phyloP scores from a whole-genome alignment of 768 basidiomycete genomes.

The Auricularia sp. region DNA sequence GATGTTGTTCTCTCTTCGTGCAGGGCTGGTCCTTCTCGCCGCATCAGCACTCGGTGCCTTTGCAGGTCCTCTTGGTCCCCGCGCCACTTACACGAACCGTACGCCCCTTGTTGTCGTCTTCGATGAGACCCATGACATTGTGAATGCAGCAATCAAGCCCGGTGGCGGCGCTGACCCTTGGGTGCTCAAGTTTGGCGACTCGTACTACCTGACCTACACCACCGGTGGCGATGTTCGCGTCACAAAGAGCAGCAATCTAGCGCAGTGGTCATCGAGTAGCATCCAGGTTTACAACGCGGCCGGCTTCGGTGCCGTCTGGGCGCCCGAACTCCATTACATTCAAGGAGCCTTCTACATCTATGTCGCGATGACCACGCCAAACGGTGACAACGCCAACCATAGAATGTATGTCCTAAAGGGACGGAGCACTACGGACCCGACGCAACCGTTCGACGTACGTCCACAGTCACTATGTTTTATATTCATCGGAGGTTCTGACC shows the following conservation, averaged over 20 bases:
- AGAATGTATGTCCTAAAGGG: neutral
- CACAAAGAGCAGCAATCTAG: neutral
- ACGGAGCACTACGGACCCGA: neutral
- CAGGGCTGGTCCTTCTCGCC: neutral
- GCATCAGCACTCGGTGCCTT: neutral
- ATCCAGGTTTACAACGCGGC: neutral
- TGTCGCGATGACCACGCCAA: neutral
- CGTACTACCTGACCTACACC: neutral
- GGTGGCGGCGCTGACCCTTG: neutral
- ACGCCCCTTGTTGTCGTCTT: neutral
- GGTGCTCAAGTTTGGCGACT: neutral
- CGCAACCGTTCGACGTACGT: neutral
- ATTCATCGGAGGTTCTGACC: neutral
- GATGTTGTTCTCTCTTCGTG: neutral
- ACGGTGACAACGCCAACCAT: neutral
- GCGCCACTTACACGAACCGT: neutral
- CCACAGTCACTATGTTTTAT: neutral
- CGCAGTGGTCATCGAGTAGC: neutral
- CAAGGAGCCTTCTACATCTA: slow-evolving; percentile 1
- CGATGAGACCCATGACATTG: neutral
- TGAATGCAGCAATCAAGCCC: neutral
- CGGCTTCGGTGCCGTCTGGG: neutral
- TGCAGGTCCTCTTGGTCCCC: neutral
- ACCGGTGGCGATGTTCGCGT: neutral
- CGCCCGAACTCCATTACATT: neutral